Evolutionary conservation across 2,329 filamentous ascomycete species (phyloP), one percentile per base, ranked within the genome.

Genomic region (Cercospora nicotianae): DNA sequence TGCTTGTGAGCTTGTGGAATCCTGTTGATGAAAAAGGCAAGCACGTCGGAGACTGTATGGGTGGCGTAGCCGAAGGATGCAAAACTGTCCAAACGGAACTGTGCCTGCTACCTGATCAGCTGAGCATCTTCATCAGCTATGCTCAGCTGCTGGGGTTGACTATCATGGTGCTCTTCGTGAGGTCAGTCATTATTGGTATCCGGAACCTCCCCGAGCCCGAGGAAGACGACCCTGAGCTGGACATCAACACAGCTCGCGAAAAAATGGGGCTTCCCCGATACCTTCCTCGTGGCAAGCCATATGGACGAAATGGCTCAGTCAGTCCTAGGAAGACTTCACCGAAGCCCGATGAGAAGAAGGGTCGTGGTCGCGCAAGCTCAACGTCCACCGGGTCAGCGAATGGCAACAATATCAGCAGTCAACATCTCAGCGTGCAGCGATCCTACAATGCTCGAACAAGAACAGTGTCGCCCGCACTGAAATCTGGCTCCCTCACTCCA

Each of bases 1-100:
- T 95, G 70, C 89, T 97, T 81, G 87, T 93, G 48, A 97, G 93
- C 77, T 83, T 99, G 66, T 97, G 93, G 87, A 98, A 99, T 77
- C 95, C 95, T 0, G 85, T 98, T 64, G 91, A 94, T 73, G 82
- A 81, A 12, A 67, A 72, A 16, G 79, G 78, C 39, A 70, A 74
- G 6, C 69, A 72, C 8, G 59, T 79, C 7, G 73, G 67, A 10
- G 64, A 65, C 10, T 65, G 64, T 18, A 65, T 65, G 64, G 57
- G 64, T 18, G 64, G 64, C 30, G 36, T 65, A 20, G 64, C 73
- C n/a, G 69, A 67, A 7, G 65, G 70, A 71, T 68, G 75, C 28
- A 78, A 79, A 3, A 97, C 94, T 0, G 80, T 97, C 3, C 92
- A 98, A 80, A 95, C 92, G 0, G 92, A 96, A 71, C 86, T 98